Evolutionary conservation across 345 rosid genomes (phyloP).

Genomic region (Eucalyptus sp.): DNA sequence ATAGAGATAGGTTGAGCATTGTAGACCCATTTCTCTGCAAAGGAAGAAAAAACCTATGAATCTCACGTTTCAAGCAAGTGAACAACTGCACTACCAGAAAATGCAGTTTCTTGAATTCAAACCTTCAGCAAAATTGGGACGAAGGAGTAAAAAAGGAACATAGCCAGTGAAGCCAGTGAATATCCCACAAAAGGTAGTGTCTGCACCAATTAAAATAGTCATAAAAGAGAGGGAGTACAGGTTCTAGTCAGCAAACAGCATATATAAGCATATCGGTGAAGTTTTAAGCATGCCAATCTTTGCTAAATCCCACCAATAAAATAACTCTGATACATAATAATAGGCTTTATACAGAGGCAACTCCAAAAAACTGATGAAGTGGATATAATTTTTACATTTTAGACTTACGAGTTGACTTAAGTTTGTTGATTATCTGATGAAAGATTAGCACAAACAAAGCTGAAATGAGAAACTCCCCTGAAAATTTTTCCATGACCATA

Average conservation of each 20-base stretch:
- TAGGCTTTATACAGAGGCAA: not conserved
- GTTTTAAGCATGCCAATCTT: not conserved
- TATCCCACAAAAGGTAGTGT: conserved; percentile 55
- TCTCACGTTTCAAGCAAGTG: not conserved
- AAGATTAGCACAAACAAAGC: not conserved
- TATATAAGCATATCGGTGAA: not conserved
- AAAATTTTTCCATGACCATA: not conserved
- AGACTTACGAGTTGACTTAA: not conserved
- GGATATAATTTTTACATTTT: not conserved
- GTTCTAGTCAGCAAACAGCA: not conserved
- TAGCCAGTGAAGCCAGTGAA: conserved; percentile 37
- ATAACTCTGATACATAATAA: not conserved
- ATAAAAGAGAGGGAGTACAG: not conserved
- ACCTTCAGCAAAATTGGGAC: conserved; percentile 85
- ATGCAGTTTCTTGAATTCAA: not conserved
- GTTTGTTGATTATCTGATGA: not conserved
- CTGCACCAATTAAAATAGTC: conserved; percentile 23
- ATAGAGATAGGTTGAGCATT: conserved; percentile 83
- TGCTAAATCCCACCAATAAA: not conserved
- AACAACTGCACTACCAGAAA: not conserved
- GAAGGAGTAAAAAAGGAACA: conserved; percentile 77
- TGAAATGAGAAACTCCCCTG: not conserved
- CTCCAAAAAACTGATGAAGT: not conserved
- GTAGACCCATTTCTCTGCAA: conserved; percentile 70
- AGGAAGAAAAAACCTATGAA: not conserved